Evolutionary conservation across 2,329 filamentous ascomycete species (phyloP), one percentile per base, ranked within the genome.

Genomic region (Cercospora brassicicola): DNA sequence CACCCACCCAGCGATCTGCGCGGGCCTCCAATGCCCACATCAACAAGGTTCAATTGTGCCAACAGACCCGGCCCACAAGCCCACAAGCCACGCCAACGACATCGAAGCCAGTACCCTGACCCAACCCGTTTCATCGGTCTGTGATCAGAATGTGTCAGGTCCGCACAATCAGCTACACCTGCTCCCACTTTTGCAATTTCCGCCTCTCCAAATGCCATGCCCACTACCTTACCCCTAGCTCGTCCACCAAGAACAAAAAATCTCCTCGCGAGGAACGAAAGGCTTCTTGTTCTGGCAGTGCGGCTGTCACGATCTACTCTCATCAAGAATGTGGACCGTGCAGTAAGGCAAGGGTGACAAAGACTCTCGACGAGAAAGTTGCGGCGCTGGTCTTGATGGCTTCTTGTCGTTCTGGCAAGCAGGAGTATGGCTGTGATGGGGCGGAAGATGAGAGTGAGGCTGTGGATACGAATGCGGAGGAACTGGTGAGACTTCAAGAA

Each of bases 101-200:
- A 23, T 48, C 9, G 45, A 23, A 20, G 10, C 7, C 8, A 20
- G n/a, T 18, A 48, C 18, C 42, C 42, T 20, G 42, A 48, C 4
- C 42, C n/a, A 20, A 48, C 33, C 6, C 4, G 7, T 2, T 39
- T 13, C 13, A 15, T 15, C 33, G 4, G 13, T 7, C 6, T 15
- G 13, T 39, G 5, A n/a, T n/a, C 33, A 39, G 5, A 39, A 39
- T 82, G 80, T 82, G 80, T 75, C 80, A 79, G 53, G 73, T 76
- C 28, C 69, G 77, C 11, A 71, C 69, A 9, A 76, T 78, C 55
- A 66, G 53, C 4, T 81, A 79, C 64, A 64, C 67, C 8, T 82
- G 80, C 71, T 67, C 71, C 0, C 80, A 81, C 68, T 67, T 67
- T 8, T 51, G 75, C 63, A 63, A 65, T 20, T 70, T 77, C 31